Conservation (phyloP, 345 rosid genomes). For the Camelina laxa region DNA sequence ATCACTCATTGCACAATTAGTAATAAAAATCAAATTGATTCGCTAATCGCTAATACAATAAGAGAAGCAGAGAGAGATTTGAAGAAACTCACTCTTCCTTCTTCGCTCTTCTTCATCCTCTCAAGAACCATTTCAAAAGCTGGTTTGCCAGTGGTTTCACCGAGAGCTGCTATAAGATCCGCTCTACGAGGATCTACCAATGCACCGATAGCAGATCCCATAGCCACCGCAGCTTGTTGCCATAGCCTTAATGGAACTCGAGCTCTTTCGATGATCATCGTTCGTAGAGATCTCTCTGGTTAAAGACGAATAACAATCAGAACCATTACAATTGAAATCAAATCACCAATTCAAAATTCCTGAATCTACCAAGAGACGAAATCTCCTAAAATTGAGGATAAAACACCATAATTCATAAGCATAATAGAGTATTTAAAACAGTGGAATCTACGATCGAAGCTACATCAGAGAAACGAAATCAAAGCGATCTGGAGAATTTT, state of each 20-base stretch:
- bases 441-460: slow-evolving; percentile 14
- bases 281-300: background rate
- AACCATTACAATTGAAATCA: slow-evolving; percentile 12
- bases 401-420: background rate
- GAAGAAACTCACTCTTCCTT: slow-evolving; percentile 60
- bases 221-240: slow-evolving; percentile 77
- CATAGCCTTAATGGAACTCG: slow-evolving; percentile 56
- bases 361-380: slow-evolving; percentile 11
- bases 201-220: slow-evolving; percentile 78
- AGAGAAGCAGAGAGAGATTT: background rate
- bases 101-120: slow-evolving; percentile 67
- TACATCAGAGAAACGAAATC: slow-evolving; percentile 11
- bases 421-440: background rate
- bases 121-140: slow-evolving; percentile 71
- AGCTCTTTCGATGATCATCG: slow-evolving; percentile 49
- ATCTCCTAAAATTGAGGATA: background rate
- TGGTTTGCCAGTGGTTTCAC: slow-evolving; percentile 77
- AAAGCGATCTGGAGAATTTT: slow-evolving; percentile 19
- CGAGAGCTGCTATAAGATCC: slow-evolving; percentile 75
- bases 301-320: slow-evolving; percentile 14
- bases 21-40: no score
- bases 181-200: slow-evolving; percentile 70
- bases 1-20: background rate
- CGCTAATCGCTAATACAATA: background rate
- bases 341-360: background rate